A percentile compares a stretch with the other conserved stretches of the same genome.
Evolutionary conservation across 805 yeast species (phyloP).

Genomic region (Candida parachauliodes): DNA sequence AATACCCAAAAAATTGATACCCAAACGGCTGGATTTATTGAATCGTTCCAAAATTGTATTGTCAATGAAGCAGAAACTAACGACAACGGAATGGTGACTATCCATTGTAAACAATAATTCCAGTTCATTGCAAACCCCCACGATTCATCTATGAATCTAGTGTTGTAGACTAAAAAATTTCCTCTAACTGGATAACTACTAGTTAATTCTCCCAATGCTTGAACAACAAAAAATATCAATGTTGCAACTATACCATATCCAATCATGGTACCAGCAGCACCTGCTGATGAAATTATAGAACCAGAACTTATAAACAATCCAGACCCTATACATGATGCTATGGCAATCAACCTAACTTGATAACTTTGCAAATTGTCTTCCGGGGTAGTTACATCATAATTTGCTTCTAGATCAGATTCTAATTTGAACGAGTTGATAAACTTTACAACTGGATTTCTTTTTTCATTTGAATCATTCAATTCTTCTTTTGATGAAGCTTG

Average conservation of each 20-base stretch:
- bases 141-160: slow-evolving; percentile 39
- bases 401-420: slow-evolving; percentile 9
- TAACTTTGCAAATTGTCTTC: slow-evolving; percentile 10
- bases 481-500: slow-evolving; percentile 5
- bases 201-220: slow-evolving; percentile 37
- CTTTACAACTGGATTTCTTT: not conserved
- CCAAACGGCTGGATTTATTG: slow-evolving; percentile 40
- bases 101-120: slow-evolving; percentile 44
- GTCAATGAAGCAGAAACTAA: slow-evolving; percentile 41
- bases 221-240: slow-evolving; percentile 41
- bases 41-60: slow-evolving; percentile 36
- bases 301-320: slow-evolving; percentile 19
- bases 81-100: slow-evolving; percentile 39
- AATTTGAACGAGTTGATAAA: slow-evolving; percentile 9
- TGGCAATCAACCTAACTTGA: slow-evolving; percentile 15
- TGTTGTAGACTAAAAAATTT: slow-evolving; percentile 37
- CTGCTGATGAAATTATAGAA: slow-evolving; percentile 15
- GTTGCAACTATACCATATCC: slow-evolving; percentile 36
- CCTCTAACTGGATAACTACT: slow-evolving; percentile 40
- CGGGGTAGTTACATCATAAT: slow-evolving; percentile 8
- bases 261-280: slow-evolving; percentile 17
- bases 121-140: slow-evolving; percentile 44
- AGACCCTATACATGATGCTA: slow-evolving; percentile 19
- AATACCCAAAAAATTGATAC: slow-evolving; percentile 36
- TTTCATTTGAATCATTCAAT: not conserved